phyloP scores from a whole-genome alignment of 2,329 filamentous ascomycete species.

The Exserohilum turcica region DNA sequence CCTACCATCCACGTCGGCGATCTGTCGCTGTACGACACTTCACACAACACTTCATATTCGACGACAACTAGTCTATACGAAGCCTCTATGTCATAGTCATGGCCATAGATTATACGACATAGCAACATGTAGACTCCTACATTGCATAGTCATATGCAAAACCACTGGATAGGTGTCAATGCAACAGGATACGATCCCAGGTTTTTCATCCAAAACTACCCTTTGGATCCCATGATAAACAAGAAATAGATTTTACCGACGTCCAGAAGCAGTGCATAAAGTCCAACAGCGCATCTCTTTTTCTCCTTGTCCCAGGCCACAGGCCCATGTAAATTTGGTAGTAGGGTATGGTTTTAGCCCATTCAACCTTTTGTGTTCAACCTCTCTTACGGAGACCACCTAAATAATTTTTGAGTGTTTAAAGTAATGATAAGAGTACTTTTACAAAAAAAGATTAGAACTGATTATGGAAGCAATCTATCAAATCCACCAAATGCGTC shows the following conservation, averaged over 20 bases:
- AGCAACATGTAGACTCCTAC: slow-evolving; percentile 31
- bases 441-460: no score
- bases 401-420: no score
- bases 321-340: slow-evolving; percentile 12
- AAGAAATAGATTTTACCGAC: slow-evolving; percentile 28
- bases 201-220: slow-evolving; percentile 40
- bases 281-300: background rate
- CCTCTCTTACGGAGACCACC: slow-evolving; percentile 3
- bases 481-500: no score
- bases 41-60: slow-evolving; percentile 41
- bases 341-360: slow-evolving; percentile 16
- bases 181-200: slow-evolving; percentile 41
- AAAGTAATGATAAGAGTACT: no score
- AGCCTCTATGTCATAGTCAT: slow-evolving; percentile 33
- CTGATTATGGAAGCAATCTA: no score
- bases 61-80: slow-evolving; percentile 44
- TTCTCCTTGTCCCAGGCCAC: background rate
- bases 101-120: slow-evolving; percentile 31
- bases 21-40: slow-evolving; percentile 42
- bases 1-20: slow-evolving; percentile 43
- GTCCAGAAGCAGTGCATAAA: slow-evolving; percentile 5
- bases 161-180: slow-evolving; percentile 39
- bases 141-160: slow-evolving; percentile 36
- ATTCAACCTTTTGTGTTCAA: slow-evolving; percentile 11
- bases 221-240: slow-evolving; percentile 45